Base-by-base conservation (phyloP, 768 basidiomycete genomes). In the Pilatotrama ljubarskyi region DNA sequence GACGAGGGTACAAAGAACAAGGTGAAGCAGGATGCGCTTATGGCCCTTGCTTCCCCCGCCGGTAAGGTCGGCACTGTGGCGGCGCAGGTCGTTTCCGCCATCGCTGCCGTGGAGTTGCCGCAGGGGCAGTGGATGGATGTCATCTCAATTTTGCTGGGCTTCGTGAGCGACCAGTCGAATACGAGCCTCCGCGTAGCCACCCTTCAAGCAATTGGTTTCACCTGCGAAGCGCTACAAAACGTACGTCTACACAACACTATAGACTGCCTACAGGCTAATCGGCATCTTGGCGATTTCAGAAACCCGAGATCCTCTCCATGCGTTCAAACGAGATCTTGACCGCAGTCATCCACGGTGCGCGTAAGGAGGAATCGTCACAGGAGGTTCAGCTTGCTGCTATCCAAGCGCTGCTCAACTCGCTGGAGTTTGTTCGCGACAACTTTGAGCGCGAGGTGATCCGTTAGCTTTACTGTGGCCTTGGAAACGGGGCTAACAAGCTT, bases 301-400 rank as follows among this genome's bases (percentile, higher is more conserved):
- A 93, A 84, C 95, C 96, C 11, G 94, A 96, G 67, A 89, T 97
- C 59, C 75, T 99, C 60, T 87, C 86, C 51, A 71, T 90, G 59
- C 87, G 93, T 67, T 91, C 96, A 2, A 98, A 99, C 70, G 95
- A 98, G 77, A 99, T 99, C 70, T 76, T 99, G 51, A 99, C 97
- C 14, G 95, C 95, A 9, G 97, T 99, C 58, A 96, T 99, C 50
- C 96, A 98, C 72, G 97, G 97, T 8, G 96, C 95, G 24, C 84
- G 96, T 51, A 96, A 95, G 75, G 97, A 98, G 64, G 97, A 99
- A 69, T 82, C 91, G 0, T 93, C 93, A 2, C 56, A 81, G 14
- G 94, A 98, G 0, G 97, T 99, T 14, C 97, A 98, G 68, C 78
- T 90, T 15, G 92, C 96, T 36, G 97, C 97, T 5, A 88, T 98